Evolutionary conservation across 306 rosid genomes (phyloP).

Genomic region (Ziziphus jujuba): DNA sequence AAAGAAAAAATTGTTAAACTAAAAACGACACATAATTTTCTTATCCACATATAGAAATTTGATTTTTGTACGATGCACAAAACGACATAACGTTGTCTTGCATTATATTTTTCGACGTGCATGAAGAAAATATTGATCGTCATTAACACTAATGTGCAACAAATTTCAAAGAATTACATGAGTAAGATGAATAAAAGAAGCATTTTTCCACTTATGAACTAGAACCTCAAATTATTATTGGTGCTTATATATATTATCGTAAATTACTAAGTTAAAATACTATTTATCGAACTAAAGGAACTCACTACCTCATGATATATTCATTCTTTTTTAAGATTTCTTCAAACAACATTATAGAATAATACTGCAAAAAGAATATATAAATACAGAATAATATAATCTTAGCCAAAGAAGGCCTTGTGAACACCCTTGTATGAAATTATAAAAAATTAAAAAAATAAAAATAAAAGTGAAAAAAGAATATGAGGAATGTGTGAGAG

Average conservation of each 20-base stretch:
- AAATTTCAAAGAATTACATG: conserved; percentile 1
- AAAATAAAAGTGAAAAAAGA: neutral
- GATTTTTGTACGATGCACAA: too few species aligned
- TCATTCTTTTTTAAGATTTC: too few species aligned
- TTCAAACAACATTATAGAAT: too few species aligned
- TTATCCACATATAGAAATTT: too few species aligned
- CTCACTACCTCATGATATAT: too few species aligned
- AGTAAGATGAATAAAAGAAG: conserved; percentile 7
- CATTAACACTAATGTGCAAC: neutral
- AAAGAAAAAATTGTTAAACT: too few species aligned
- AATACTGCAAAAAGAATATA: too few species aligned
- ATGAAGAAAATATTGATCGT: neutral
- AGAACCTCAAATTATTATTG: neutral
- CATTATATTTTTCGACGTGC: neutral
- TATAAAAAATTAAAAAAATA: conserved; percentile 1
- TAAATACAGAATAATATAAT: too few species aligned
- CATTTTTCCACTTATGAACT: conserved; percentile 5
- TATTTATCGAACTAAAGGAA: too few species aligned
- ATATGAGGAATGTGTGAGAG: conserved; percentile 28
- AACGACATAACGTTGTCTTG: neutral
- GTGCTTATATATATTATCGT: too few species aligned
- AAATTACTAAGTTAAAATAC: too few species aligned
- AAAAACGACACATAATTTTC: too few species aligned
- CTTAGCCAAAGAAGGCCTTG: conserved; percentile 26
- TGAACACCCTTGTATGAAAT: conserved; percentile 8